phyloP scores from a whole-genome alignment of 2,329 filamentous ascomycete species.

The Chrysoporthe deuterocubensis region DNA sequence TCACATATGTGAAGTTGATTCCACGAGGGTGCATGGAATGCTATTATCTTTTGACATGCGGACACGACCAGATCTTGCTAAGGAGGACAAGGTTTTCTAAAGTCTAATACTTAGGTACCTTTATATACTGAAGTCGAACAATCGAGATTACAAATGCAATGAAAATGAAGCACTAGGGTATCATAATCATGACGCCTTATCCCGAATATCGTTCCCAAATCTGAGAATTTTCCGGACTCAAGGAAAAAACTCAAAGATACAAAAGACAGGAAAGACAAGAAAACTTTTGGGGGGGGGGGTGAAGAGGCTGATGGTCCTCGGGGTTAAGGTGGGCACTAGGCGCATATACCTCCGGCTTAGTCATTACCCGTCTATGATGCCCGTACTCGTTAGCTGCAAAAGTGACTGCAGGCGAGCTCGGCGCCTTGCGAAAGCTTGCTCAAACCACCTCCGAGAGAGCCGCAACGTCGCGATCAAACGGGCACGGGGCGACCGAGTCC shows the following conservation, averaged over 20 bases:
- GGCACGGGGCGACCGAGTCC: constrained; percentile 9
- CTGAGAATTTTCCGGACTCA: too few relatives aligned
- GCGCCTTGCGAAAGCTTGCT: constrained; percentile 2
- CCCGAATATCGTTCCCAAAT: too few relatives aligned
- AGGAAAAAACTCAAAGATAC: too few relatives aligned
- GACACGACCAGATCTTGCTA: background rate
- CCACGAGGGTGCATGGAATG: background rate
- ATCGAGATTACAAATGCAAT: background rate
- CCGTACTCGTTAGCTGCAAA: constrained; percentile 6
- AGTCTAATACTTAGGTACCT: background rate
- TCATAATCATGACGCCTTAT: too few relatives aligned
- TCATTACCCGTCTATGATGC: constrained; percentile 18
- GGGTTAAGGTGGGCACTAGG: background rate
- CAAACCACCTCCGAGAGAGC: constrained; percentile 18
- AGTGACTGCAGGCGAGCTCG: constrained; percentile 12
- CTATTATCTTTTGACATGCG: background rate
- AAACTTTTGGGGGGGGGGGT: too few relatives aligned
- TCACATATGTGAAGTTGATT: background rate
- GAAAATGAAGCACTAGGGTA: background rate
- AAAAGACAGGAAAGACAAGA: too few relatives aligned
- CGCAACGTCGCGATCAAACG: constrained; percentile 17
- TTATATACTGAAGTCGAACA: background rate
- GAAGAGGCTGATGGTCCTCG: background rate
- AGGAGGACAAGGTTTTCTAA: background rate
- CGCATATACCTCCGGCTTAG: background rate